Percentiles rank a stretch among this genome's conserved stretches.
Evolutionary conservation across 306 rosid species (phyloP).

Genomic region (Quercus bicolor): DNA sequence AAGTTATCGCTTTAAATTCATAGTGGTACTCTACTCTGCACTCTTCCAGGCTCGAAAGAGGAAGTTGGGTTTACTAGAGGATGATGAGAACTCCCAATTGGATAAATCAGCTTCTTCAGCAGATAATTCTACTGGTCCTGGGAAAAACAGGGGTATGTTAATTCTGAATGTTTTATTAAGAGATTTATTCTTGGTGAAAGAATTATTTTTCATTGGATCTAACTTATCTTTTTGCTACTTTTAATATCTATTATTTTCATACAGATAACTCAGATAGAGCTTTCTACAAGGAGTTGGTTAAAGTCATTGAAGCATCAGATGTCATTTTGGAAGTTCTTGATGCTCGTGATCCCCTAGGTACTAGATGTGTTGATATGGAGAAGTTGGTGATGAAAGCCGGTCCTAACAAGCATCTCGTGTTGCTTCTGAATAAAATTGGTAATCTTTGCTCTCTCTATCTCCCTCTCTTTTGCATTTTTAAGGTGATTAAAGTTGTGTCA

Average conservation of each 20-base stretch:
- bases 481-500: background rate
- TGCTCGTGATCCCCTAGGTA: conserved; percentile 97
- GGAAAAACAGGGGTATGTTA: conserved; percentile 50
- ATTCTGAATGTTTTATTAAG: background rate
- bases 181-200: conserved; percentile 1
- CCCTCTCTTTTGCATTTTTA: background rate
- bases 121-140: conserved; percentile 17
- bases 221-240: background rate
- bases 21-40: background rate
- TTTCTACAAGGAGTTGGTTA: conserved; percentile 84
- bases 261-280: conserved; percentile 70
- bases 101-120: conserved; percentile 12
- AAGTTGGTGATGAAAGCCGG: conserved; percentile 80
- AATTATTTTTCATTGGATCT: background rate
- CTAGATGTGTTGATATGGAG: conserved; percentile 83
- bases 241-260: background rate
- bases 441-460: background rate
- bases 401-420: conserved; percentile 76
- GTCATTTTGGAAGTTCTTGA: conserved; percentile 95
- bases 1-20: background rate
- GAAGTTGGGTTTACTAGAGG: conserved; percentile 73
- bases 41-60: conserved; percentile 78
- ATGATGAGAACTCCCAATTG: conserved; percentile 33
- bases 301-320: conserved; percentile 88
- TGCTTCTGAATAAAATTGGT: conserved; percentile 96